Base-by-base conservation (phyloP, 306 rosid species). In the Arachis hypogaea region DNA sequence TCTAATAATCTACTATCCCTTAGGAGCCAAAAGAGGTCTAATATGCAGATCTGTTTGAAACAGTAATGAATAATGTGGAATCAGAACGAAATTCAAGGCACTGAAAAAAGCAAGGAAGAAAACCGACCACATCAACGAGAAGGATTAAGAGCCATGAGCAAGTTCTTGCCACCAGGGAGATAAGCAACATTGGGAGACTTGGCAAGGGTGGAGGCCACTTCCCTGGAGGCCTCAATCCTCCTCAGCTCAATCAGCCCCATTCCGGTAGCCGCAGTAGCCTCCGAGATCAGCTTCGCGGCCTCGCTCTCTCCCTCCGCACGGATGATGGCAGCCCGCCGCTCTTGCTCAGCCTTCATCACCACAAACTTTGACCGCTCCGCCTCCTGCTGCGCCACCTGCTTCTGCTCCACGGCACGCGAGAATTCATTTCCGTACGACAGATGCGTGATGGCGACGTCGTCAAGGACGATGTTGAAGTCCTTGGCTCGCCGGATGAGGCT, bases 331-430 rank as follows among this genome's bases (percentile, higher is more conserved):
- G 98, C 98, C 9, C 98, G 71, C 51, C 96, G 75, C 85, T 94
- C 97, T 83, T 94, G 98, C 83, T 91, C 98, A 0, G 98, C 90
- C 89, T 94, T 94, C 36, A 93, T 93, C 78, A 94, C 98, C 4
- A 94, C 89, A 22, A 87, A 94, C 78, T 91, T 94, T 3, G 97
- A 91, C 59, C 98, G 65, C 87, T 91, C 98, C 0, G 97, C 98
- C 85, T 94, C 98, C 80, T 94, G 97, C 82, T 94, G 97, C 0
- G 97, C 97, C 75, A 94, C 97, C 85, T 94, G 98, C 84, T 94
- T 91, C 86, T 88, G 92, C 83, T 92, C 96, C 7, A 92, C 95
- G 3, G 98, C 98, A 60, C 90, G 82, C 0, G 98, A 92, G 73
- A 92, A 92, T 52, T 92, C 94, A 14, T 29, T 43, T 0, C 96